These are phyloP conservation scores for Acanthamoeba sp. DNA, from an alignment of 208 protist species.

Conservation along the genomic window DNA sequence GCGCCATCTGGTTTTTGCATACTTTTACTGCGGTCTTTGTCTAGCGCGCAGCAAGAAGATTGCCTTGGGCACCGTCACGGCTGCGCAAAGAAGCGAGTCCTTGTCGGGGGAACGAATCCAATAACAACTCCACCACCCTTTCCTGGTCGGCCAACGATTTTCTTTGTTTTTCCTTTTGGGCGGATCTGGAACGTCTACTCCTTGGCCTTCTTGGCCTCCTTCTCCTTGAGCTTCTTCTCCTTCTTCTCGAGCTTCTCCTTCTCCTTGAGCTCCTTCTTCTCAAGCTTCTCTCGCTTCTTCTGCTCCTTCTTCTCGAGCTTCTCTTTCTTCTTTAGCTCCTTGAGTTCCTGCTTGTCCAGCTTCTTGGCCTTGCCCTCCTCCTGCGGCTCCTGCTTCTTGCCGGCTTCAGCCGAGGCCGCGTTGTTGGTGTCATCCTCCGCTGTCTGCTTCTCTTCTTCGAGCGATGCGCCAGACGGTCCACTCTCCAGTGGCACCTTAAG, in stretches of 20 bases:
- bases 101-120: too few relatives aligned
- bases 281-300: not conserved
- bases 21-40: too few relatives aligned
- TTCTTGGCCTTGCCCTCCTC: slow-evolving; percentile 18
- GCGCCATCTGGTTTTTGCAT: not conserved
- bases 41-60: too few relatives aligned
- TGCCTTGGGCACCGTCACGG: too few relatives aligned
- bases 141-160: not conserved
- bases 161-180: not conserved
- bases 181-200: not conserved
- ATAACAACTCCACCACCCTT: not conserved
- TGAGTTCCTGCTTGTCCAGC: not conserved
- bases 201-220: too few relatives aligned
- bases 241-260: not conserved
- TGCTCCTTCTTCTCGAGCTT: not conserved
- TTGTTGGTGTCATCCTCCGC: not conserved
- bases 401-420: not conserved
- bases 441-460: too few relatives aligned
- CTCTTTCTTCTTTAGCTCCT: not conserved
- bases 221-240: not conserved
- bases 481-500: too few relatives aligned
- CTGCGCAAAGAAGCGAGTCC: too few relatives aligned
- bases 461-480: too few relatives aligned
- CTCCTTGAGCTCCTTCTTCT: not conserved
- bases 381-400: not conserved